Evolutionary conservation across 2,329 filamentous ascomycete species (phyloP), one percentile per base, ranked within the genome.

Genomic region (Penicillium sp.): DNA sequence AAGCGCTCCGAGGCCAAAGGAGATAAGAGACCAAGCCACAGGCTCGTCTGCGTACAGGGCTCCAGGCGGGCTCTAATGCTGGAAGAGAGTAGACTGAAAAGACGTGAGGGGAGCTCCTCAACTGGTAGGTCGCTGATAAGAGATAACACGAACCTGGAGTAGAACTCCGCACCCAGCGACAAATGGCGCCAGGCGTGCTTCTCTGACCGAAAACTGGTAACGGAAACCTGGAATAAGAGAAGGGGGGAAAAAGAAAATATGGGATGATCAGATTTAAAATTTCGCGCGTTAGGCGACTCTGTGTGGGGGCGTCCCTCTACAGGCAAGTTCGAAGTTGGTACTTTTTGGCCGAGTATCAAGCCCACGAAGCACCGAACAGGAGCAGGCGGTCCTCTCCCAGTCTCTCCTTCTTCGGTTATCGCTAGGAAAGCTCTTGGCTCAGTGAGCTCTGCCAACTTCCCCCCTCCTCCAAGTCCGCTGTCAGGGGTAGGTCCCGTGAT

Each of bases 51-150:
- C 20, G 16, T 18, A 10, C 27, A 13, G 10, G 18, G 9, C 9
- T 27, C 28, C 28, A 5, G 28, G 2, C 20, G 22, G 44, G 46
- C n/a, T 46, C 22, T 45, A 36, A 50, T 47, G 39, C 46, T 46
- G 48, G 35, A 48, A 22, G 42, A 31, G 25, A 36, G 41, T 22
- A 44, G 48, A 38, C 27, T 45, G 40, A 30, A 48, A 36, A 45
- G 22, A 39, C 30, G 40, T 18, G 30, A 33, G 30, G 25, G 30
- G 36, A 50, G 46, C 25, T 43, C n/a, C 28, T 31, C 33, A 31
- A 48, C n/a, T 42, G 38, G 49, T 46, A 46, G 48, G 52, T 44
- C 50, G 39, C 24, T 22, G 56, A 59, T 59, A 59, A 59, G 35
- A 45, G 51, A 57, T 57, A 54, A 43, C 30, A 31, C n/a, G 6